Base-by-base conservation (phyloP, 2,329 filamentous ascomycete genomes). In the Orbilia javanica region DNA sequence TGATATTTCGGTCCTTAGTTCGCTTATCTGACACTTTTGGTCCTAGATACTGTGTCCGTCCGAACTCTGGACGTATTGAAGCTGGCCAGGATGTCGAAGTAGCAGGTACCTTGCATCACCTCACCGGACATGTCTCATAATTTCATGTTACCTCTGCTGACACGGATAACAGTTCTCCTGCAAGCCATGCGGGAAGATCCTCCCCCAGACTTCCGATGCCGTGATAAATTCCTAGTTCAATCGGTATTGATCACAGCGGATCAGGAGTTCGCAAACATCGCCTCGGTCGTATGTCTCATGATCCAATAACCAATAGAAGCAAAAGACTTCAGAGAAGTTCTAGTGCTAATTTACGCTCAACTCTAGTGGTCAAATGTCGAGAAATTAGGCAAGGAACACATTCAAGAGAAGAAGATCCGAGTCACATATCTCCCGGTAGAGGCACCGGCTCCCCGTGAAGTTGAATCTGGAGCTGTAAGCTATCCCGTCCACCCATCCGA, bases 151-250 rank as follows among this genome's bases (percentile, higher is more conserved):
- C 46, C 5, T 25, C 44, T 64, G 42, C 66, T 77, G 18, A 77
- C 46, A 31, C 10, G 11, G 18, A 60, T 39, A 52, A 65, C 79
- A 66, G 96, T 99, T 74, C 90, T 98, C 42, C 90, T 99, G 48
- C 96, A 99, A 86, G 94, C 95, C 25, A 97, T 99, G 96, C 97
- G 97, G 87, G 90, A 93, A 83, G 94, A 98, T 83, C 95, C 95
- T 70, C 89, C 94, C 20, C 85, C 87, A 73, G 94, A 97, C 84
- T 90, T 92, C 79, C 94, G 93, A 85, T 99, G 96, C 87, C 92
- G 93, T 84, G 95, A 98, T 88, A 98, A 98, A 87, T 98, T 98
- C 85, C 89, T 98, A 68, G 95, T 98, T 39, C 95, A 98, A 86
- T 96, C 94, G 27, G 93, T 97, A 60, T 88, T 90, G 64, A 92